phyloP scores from a whole-genome alignment of 2,329 filamentous ascomycete genomes.

The Talaromyces sp. region DNA sequence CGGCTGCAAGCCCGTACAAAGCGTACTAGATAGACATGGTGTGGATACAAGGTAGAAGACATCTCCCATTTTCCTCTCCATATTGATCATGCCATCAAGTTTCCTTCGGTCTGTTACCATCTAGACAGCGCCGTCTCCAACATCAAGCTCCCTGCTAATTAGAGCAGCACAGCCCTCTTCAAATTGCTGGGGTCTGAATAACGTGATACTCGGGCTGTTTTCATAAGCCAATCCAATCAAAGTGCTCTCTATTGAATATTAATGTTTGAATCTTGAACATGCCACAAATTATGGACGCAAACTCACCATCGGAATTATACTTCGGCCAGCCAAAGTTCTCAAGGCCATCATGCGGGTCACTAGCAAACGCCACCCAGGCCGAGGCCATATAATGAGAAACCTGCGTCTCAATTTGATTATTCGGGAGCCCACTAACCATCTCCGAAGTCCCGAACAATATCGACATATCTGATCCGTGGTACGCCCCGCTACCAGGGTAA shows the following conservation, averaged over 20 bases:
- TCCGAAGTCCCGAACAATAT: slow-evolving; percentile 51
- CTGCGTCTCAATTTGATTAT: slow-evolving; percentile 31
- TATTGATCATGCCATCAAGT: not conserved
- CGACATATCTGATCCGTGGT: slow-evolving; percentile 54
- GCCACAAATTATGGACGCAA: not conserved
- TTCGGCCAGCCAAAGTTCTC: slow-evolving; percentile 41
- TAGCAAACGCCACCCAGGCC: slow-evolving; percentile 47
- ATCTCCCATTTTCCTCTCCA: slow-evolving; percentile 5
- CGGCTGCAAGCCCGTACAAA: too few relatives aligned
- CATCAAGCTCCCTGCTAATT: slow-evolving; percentile 17
- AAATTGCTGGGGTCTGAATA: slow-evolving; percentile 19
- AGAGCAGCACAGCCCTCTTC: slow-evolving; percentile 25
- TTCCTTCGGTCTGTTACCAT: too few relatives aligned
- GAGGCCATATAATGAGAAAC: slow-evolving; percentile 44
- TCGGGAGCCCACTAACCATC: slow-evolving; percentile 43
- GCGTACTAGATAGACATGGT: too few relatives aligned
- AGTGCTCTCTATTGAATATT: slow-evolving; percentile 17
- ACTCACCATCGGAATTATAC: slow-evolving; percentile 29
- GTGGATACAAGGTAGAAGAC: too few relatives aligned
- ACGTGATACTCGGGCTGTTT: slow-evolving; percentile 9
- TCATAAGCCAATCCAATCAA: slow-evolving; percentile 30
- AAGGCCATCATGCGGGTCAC: slow-evolving; percentile 42
- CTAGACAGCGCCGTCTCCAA: slow-evolving; percentile 30
- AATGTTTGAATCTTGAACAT: not conserved
- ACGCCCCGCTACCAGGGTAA: slow-evolving; percentile 51